Percentiles rank a stretch among this genome's conserved stretches.
Evolutionary conservation across 345 rosid genomes (phyloP).

Genomic region (Linum tenue): DNA sequence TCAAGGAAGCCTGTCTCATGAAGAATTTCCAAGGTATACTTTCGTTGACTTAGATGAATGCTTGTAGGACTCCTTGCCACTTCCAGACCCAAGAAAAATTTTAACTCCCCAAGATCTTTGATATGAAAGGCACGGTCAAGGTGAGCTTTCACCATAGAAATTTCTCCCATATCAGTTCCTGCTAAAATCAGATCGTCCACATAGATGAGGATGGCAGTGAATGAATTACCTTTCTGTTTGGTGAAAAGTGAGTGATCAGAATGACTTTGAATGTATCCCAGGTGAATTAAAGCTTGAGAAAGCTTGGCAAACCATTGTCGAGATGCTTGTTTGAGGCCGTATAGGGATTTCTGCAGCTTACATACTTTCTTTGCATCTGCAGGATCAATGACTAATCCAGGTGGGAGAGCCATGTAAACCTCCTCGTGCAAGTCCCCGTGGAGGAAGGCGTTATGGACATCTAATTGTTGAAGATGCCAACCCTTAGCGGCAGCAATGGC

Average conservation of each 20-base stretch:
- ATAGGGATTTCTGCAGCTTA: neutral
- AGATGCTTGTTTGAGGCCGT: slow-evolving; percentile 1
- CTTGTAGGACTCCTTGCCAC: neutral
- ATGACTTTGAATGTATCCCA: neutral
- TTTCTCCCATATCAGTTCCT: neutral
- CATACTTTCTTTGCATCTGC: neutral
- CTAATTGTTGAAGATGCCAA: no score
- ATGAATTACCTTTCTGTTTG: rapidly evolving
- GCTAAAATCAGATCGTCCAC: neutral
- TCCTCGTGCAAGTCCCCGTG: neutral
- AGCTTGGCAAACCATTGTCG: neutral
- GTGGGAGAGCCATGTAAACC: neutral
- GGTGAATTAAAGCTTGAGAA: neutral
- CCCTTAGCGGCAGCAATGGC: no score
- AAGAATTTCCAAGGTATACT: neutral
- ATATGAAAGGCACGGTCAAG: neutral
- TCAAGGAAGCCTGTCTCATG: neutral
- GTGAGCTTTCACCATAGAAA: neutral
- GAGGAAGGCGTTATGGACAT: neutral
- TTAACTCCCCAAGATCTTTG: neutral
- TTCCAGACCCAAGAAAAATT: slow-evolving; percentile 1
- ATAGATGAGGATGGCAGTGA: neutral
- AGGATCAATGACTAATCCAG: neutral
- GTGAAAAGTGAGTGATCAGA: neutral
- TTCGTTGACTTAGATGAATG: neutral